Evolutionary conservation across 352 stramenopile genomes (phyloP).

Genomic region (Globisporangium radiosum): DNA sequence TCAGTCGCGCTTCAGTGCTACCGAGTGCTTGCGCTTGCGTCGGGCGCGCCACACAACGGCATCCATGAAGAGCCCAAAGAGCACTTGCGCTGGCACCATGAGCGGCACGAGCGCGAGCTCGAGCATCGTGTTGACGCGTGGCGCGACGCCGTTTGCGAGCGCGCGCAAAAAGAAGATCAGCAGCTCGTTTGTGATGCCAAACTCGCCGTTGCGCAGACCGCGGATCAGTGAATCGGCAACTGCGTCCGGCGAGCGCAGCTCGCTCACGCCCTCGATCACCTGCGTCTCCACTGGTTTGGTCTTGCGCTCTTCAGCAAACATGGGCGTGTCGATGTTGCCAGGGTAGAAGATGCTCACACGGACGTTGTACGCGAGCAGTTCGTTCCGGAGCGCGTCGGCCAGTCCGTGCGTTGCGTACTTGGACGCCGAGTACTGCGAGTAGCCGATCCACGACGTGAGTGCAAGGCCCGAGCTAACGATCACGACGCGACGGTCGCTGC

Average conservation of each 20-base stretch:
- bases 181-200: conserved; percentile 22
- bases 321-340: conserved; percentile 78
- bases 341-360: conserved; percentile 73
- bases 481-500: conserved; percentile 56
- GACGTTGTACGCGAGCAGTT: conserved; percentile 67
- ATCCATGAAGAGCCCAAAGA: not conserved
- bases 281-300: conserved; percentile 71
- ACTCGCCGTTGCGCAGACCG: conserved; percentile 58
- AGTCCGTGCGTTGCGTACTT: conserved; percentile 83
- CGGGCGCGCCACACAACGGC: not conserved
- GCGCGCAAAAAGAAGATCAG: not conserved
- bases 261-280: conserved; percentile 62
- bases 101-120: not conserved
- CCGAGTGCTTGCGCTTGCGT: too few species aligned
- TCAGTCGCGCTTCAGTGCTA: too few species aligned
- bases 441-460: conserved; percentile 78
- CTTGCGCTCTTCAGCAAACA: conserved; percentile 63
- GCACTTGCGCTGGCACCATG: not conserved
- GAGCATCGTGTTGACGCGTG: not conserved
- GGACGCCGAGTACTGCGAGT: conserved; percentile 66
- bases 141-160: not conserved
- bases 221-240: conserved; percentile 63
- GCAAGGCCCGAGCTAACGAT: conserved; percentile 62
- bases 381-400: conserved; percentile 70
- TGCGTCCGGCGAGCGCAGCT: conserved; percentile 37